These are phyloP conservation scores for Didymella segeticola DNA, from an alignment of 2,329 filamentous ascomycete genomes.

Conservation along the genomic window DNA sequence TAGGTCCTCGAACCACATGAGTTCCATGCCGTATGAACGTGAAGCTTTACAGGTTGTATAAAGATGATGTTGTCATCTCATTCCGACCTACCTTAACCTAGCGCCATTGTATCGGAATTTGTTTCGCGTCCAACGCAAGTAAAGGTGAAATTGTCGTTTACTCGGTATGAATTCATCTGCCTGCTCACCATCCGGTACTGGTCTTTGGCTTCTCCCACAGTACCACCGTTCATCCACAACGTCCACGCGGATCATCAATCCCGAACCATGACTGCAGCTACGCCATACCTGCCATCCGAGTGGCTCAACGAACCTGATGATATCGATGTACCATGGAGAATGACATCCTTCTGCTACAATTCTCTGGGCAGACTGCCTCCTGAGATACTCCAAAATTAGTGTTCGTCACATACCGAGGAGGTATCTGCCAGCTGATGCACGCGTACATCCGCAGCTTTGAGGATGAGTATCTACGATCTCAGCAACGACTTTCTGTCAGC, in stretches of 20 bases:
- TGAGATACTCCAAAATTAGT: not conserved
- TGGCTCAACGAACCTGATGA: constrained; percentile 1
- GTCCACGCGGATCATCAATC: not conserved
- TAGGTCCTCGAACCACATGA: too few species aligned
- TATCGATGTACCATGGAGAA: not conserved
- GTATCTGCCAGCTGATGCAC: not conserved
- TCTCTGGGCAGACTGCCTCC: not conserved
- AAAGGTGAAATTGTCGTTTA: not conserved
- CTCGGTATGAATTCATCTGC: not conserved
- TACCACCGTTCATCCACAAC: not conserved
- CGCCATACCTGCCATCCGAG: not conserved
- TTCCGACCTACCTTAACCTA: not conserved
- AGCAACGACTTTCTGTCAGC: too few species aligned
- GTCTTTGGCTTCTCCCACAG: not conserved
- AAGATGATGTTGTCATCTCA: not conserved
- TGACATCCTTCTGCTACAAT: not conserved
- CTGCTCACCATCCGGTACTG: too few species aligned
- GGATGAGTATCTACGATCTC: too few species aligned
- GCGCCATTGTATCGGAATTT: not conserved
- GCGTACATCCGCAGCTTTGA: not conserved
- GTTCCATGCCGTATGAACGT: too few species aligned
- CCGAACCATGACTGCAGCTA: not conserved
- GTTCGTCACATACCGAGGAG: not conserved
- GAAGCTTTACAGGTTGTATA: too few species aligned
- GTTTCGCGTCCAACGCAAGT: not conserved